A percentile compares a stretch with the other conserved stretches of the same genome.
These are phyloP conservation scores for Pelargonium myrrhifolium DNA, from an alignment of 441 rosid genomes.

Conservation along the genomic window DNA sequence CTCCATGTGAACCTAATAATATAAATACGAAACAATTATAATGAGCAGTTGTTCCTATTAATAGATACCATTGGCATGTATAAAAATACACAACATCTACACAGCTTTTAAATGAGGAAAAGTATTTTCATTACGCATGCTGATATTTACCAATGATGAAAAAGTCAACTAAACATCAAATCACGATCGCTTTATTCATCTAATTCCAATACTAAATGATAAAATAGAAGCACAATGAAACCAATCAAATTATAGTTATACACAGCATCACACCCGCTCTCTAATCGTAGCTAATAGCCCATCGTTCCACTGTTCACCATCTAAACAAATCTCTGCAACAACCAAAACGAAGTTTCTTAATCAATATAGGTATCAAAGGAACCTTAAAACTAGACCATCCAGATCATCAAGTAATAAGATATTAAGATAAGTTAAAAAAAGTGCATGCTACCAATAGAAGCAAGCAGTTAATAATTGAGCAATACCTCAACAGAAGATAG, in stretches of 20 bases:
- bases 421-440: neutral
- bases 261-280: conserved; percentile 59
- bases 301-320: conserved; percentile 92
- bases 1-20: conserved; percentile 94
- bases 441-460: no score
- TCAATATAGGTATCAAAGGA: neutral
- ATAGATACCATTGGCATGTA: neutral
- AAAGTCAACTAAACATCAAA: neutral
- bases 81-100: neutral
- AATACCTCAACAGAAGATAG: neutral
- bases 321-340: conserved; percentile 56
- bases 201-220: conserved; percentile 4
- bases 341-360: conserved; percentile 4
- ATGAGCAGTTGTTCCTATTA: neutral
- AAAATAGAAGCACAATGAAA: conserved; percentile 5
- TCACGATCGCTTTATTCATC: conserved; percentile 9
- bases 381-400: neutral
- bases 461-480: neutral
- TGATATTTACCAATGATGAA: neutral
- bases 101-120: neutral
- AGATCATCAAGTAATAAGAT: neutral
- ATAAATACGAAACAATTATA: conserved; percentile 6
- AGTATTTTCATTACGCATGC: neutral
- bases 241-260: conserved; percentile 12
- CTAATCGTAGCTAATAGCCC: conserved; percentile 87